phyloP scores from a whole-genome alignment of 2,329 filamentous ascomycete genomes.

The Plenodomus biglobosus region DNA sequence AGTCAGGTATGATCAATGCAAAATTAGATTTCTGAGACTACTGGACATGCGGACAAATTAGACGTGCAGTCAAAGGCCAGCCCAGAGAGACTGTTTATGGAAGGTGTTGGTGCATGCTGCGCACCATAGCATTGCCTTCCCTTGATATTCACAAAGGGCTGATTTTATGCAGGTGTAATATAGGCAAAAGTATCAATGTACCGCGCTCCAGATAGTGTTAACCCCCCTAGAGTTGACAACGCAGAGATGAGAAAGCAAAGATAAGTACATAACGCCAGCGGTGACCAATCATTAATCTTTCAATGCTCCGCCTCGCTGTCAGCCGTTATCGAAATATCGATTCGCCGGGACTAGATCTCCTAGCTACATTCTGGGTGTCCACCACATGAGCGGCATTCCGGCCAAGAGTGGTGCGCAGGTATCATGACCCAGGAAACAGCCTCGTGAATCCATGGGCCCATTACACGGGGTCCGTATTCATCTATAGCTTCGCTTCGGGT shows the following conservation, averaged over 20 bases:
- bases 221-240: neutral
- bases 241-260: neutral
- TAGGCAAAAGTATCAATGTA: no score
- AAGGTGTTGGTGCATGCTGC: no score
- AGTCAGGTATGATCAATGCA: neutral
- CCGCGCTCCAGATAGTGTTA: neutral
- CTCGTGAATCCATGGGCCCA: constrained; percentile 6
- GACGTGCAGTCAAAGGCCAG: no score
- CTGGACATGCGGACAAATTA: no score
- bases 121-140: no score
- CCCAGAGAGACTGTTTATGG: no score
- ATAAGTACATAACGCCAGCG: neutral
- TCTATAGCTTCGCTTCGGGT: constrained; percentile 9
- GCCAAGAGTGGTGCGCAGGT: neutral
- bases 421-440: constrained; percentile 3
- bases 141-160: no score
- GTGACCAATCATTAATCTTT: constrained; percentile 18
- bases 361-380: neutral
- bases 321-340: constrained; percentile 20
- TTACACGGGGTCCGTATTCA: constrained; percentile 19
- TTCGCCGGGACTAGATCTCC: neutral
- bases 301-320: constrained; percentile 17
- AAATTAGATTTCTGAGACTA: no score
- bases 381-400: constrained; percentile 16
- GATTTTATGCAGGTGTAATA: no score